Base-by-base conservation (phyloP, 306 rosid species). In the Oemleria cerasiformis region DNA sequence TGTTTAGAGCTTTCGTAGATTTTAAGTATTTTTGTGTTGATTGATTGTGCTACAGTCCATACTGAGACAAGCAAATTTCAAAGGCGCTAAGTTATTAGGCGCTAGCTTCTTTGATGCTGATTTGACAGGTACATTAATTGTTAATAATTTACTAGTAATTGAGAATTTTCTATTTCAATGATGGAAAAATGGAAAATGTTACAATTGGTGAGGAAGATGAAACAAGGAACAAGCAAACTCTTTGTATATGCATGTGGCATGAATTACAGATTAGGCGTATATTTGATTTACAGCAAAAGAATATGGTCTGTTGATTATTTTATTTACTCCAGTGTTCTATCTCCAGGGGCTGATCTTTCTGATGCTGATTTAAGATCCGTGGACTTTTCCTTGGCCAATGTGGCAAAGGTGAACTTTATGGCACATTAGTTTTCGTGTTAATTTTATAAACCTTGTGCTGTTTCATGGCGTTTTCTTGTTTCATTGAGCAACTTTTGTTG, bases 101-200 rank as follows among this genome's bases (percentile, higher is more conserved):
- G 97, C 96, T 67, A 88, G 97, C 88, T 90, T 94, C 92, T 94
- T 94, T 57, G 97, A 89, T 80, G 88, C 97, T 67, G 99, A 94
- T 85, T 86, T 89, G 81, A 94, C 97, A 60, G 95, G 98, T 92
- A 71, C 45, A 15, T 13, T 16, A 4, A 15, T 53, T 13, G 11
- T 54, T 1, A 3, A 2, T 50, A 8, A 19, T 19, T 67, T 20
- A 56, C 21, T 5, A 21, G 36, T 30, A 30, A 30, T 30, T 30
- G 36, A 30, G 36, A 30, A 1, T 30, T 30, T 30, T 30, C 36
- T 30, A 1, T 30, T 30, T 30, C 36, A 30, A 30, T 30, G 36
- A 30, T 30, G 36, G 36, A 30, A 30, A 30, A 30, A 30, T 59
- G 64, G 40, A 13, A 6, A 8, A 7, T 13, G n/a, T 57, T 25